phyloP scores from a whole-genome alignment of 2,329 filamentous ascomycete genomes.

The Ceratocystis variospora region DNA sequence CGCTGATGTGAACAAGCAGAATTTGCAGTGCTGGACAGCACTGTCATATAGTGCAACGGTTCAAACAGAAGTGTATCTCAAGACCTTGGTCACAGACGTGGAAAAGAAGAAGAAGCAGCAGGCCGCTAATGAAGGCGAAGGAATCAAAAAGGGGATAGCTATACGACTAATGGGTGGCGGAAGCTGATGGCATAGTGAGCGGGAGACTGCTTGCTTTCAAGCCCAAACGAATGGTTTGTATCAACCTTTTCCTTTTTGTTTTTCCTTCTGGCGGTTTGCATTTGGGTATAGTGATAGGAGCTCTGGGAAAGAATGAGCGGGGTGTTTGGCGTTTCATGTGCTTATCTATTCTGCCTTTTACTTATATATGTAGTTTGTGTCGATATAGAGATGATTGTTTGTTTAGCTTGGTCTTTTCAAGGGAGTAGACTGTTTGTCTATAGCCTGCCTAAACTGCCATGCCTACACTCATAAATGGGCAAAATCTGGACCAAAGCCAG shows the following conservation, averaged over 20 bases:
- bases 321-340: not conserved
- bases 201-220: not conserved
- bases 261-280: not conserved
- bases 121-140: conserved; percentile 28
- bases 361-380: not conserved
- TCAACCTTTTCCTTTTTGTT: not conserved
- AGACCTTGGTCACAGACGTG: conserved; percentile 58
- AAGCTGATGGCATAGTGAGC: conserved; percentile 17
- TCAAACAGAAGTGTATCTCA: conserved; percentile 74
- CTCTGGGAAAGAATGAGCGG: not conserved
- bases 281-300: not conserved
- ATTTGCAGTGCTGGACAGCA: conserved; percentile 69
- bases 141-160: conserved; percentile 30
- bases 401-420: not conserved
- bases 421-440: not conserved
- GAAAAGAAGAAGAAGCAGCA: conserved; percentile 39
- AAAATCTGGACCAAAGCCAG: not conserved
- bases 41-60: conserved; percentile 72
- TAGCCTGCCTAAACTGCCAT: not conserved
- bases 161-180: conserved; percentile 31
- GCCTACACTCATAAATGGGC: not conserved
- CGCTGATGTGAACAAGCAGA: conserved; percentile 57
- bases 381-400: not conserved
- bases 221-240: not conserved
- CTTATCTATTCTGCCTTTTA: not conserved